Percentiles rank a stretch among this genome's conserved stretches.
phyloP scores from a whole-genome alignment of 495 filamentous ascomycete species.

The Ascobolus immersus region DNA sequence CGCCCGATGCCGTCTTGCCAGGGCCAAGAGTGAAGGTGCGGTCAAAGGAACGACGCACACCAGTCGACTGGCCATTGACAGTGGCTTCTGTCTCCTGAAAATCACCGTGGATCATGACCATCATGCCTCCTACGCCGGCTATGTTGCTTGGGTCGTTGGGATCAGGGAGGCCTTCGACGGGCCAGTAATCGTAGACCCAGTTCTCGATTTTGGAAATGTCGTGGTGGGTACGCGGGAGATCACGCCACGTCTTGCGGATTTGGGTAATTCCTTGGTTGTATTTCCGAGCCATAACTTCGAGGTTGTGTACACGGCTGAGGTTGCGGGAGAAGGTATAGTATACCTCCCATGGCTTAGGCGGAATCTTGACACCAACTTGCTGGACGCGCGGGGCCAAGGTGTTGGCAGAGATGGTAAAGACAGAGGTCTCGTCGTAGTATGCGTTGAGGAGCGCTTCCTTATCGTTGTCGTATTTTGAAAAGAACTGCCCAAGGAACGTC shows the following conservation, averaged over 20 bases:
- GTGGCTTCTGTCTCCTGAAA: conserved; percentile 42
- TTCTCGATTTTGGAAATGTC: conserved; percentile 35
- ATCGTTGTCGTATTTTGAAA: conserved; percentile 47
- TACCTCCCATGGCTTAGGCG: conserved; percentile 32
- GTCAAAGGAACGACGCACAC: conserved; percentile 48
- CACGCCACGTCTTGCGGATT: conserved; percentile 43
- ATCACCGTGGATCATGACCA: conserved; percentile 58
- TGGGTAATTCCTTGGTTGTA: no score
- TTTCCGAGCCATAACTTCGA: no score
- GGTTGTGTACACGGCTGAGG: no score
- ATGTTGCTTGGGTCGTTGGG: conserved; percentile 32
- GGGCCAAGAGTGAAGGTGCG: conserved; percentile 65
- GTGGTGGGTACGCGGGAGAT: conserved; percentile 50
- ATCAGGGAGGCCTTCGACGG: conserved; percentile 45
- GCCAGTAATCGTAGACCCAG: conserved; percentile 64
- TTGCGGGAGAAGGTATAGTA: conserved; percentile 69
- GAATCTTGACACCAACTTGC: conserved; percentile 17
- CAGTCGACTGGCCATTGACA: conserved; percentile 22
- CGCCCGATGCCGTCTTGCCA: conserved; percentile 29
- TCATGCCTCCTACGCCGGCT: conserved; percentile 45
- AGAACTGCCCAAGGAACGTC: conserved; percentile 32
- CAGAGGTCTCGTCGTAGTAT: conserved; percentile 54
- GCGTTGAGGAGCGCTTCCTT: conserved; percentile 32
- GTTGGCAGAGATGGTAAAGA: conserved; percentile 55
- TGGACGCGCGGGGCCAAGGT: conserved; percentile 31